phyloP scores from a whole-genome alignment of 129 eudicot genomes.

The Silybum marianum region DNA sequence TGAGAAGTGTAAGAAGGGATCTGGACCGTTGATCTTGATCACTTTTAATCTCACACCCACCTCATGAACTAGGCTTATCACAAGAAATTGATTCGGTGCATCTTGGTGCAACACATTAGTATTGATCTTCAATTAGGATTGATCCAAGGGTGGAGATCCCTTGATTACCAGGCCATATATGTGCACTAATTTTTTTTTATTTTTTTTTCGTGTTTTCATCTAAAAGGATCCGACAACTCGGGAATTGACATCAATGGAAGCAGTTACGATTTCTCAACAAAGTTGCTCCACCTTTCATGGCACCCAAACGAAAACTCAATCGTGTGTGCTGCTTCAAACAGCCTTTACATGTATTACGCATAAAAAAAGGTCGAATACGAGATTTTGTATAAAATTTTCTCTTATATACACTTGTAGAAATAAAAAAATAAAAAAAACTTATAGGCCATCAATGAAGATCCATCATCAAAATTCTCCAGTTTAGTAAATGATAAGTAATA shows the following conservation, averaged over 20 bases:
- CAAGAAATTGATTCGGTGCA: too few species aligned
- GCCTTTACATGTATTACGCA: conserved; percentile 60
- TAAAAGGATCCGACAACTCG: conserved; percentile 46
- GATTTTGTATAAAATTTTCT: neutral
- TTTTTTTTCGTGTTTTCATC: neutral
- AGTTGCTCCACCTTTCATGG: conserved; percentile 79
- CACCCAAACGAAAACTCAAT: conserved; percentile 67
- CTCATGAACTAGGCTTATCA: too few species aligned
- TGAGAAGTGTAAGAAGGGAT: too few species aligned
- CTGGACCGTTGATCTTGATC: too few species aligned
- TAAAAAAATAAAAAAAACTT: neutral
- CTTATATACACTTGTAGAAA: conserved; percentile 12
- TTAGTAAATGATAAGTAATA: too few species aligned
- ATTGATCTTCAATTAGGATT: too few species aligned
- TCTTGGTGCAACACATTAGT: too few species aligned
- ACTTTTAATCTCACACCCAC: too few species aligned
- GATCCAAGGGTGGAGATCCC: too few species aligned
- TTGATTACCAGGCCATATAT: neutral
- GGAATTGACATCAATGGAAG: conserved; percentile 57
- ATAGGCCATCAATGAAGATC: conserved; percentile 4
- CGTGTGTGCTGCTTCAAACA: conserved; percentile 68
- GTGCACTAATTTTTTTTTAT: neutral
- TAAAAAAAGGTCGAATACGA: conserved; percentile 25
- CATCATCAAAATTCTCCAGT: neutral
- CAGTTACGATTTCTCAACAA: conserved; percentile 52